Conservation (phyloP, 441 rosid species). For the Corymbia citriodora region DNA sequence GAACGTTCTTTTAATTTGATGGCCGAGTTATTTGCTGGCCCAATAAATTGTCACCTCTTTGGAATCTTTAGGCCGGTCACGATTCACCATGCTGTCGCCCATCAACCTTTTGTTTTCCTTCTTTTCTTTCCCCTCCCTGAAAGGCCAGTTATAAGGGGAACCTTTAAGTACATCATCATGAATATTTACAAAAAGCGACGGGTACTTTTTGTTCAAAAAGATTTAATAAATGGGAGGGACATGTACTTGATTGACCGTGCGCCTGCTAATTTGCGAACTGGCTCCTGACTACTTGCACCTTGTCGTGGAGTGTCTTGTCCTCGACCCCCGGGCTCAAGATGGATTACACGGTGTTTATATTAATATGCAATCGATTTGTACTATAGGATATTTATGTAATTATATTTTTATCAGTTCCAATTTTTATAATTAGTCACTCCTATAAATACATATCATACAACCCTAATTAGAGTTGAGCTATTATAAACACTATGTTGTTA, state of each 20-base stretch:
- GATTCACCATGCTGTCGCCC: not conserved
- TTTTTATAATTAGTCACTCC: no score
- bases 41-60: not conserved
- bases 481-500: no score
- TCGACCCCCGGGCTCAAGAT: not conserved
- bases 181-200: not conserved
- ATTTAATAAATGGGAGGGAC: not conserved
- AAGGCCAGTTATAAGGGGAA: not conserved
- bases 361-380: no score
- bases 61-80: not conserved
- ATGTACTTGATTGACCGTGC: not conserved
- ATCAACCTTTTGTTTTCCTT: not conserved
- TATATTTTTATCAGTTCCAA: no score
- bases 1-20: not conserved
- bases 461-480: no score
- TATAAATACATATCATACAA: no score
- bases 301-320: not conserved
- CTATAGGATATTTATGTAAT: no score
- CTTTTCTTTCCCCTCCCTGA: not conserved
- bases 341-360: not conserved
- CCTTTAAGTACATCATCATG: not conserved
- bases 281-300: not conserved
- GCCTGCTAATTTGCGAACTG: not conserved
- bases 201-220: not conserved
- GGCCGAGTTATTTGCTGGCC: not conserved